A percentile compares a stretch with the other conserved stretches of the same genome.
These are phyloP conservation scores for Phyllosticta citrichinensis DNA, from an alignment of 2,329 filamentous ascomycete genomes.

Conservation along the genomic window DNA sequence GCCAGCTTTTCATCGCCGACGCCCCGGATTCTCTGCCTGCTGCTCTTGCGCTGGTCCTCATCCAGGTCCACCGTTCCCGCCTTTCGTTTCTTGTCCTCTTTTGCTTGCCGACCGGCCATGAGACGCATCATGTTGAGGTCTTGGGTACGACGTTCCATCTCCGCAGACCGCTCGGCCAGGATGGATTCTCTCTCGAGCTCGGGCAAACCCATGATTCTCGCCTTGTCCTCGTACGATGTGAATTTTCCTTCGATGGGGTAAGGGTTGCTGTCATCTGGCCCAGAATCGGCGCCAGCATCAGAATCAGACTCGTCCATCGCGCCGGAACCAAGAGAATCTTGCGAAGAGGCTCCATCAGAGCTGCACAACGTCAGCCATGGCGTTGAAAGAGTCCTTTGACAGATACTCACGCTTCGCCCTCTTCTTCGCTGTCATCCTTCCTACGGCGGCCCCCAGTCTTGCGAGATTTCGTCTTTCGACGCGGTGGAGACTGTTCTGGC, in stretches of 20 bases:
- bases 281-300: constrained; percentile 36
- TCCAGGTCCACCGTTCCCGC: constrained; percentile 70
- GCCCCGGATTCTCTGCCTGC: constrained; percentile 38
- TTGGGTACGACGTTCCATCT: constrained; percentile 73
- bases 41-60: constrained; percentile 62
- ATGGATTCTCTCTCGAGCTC: constrained; percentile 88
- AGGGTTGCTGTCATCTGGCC: constrained; percentile 49
- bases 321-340: constrained; percentile 67
- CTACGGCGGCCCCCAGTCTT: constrained; percentile 36
- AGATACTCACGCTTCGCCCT: constrained; percentile 70
- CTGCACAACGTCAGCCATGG: constrained; percentile 31
- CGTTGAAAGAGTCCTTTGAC: not conserved
- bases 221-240: constrained; percentile 44
- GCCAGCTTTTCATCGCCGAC: constrained; percentile 64
- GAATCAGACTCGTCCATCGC: constrained; percentile 76
- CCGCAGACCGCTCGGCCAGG: constrained; percentile 74
- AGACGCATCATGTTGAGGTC: constrained; percentile 59
- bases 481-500: constrained; percentile 35
- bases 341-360: constrained; percentile 57
- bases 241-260: constrained; percentile 85
- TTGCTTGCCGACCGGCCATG: constrained; percentile 52
- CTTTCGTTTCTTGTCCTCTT: constrained; percentile 63
- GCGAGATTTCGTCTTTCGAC: constrained; percentile 37
- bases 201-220: constrained; percentile 68
- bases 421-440: constrained; percentile 43